Conservation (phyloP, 257 asterid species). For the Capsicum chinense region DNA sequence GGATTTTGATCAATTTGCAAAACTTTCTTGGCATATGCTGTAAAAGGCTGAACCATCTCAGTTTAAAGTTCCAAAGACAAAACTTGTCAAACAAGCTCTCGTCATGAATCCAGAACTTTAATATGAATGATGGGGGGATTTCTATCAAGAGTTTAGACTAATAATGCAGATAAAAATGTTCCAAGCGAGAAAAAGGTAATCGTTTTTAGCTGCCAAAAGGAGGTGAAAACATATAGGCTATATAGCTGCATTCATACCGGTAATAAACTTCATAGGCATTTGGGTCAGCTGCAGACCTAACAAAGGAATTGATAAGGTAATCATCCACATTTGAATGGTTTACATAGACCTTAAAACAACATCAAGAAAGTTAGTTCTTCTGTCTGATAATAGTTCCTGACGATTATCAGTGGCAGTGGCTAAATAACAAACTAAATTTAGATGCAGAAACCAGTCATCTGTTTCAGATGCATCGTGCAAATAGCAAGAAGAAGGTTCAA, state of each 20-base stretch:
- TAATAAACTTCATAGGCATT: slow-evolving; percentile 94
- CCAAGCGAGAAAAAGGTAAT: background rate
- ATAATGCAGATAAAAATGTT: background rate
- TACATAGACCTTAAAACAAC: slow-evolving; percentile 59
- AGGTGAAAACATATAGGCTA: background rate
- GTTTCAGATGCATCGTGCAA: background rate
- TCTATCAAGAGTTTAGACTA: background rate
- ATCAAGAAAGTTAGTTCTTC: slow-evolving; percentile 12
- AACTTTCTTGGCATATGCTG: background rate
- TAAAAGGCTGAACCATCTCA: background rate
- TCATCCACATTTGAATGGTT: slow-evolving; percentile 84
- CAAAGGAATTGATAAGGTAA: slow-evolving; percentile 76
- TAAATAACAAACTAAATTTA: background rate
- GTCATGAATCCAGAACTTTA: background rate
- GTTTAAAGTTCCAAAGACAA: background rate
- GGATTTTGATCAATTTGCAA: background rate
- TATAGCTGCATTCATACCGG: slow-evolving; percentile 50
- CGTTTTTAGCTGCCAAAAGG: background rate
- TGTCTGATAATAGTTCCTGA: background rate
- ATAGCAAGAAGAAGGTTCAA: background rate
- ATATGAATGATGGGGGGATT: background rate
- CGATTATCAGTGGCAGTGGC: background rate
- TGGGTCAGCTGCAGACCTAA: slow-evolving; percentile 82
- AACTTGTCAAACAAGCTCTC: background rate
- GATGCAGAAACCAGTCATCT: background rate